Percentiles rank a stretch among this genome's conserved stretches.
These are phyloP conservation scores for Hydrangea macrophylla DNA, from an alignment of 148 eudicot genomes.

Conservation along the genomic window DNA sequence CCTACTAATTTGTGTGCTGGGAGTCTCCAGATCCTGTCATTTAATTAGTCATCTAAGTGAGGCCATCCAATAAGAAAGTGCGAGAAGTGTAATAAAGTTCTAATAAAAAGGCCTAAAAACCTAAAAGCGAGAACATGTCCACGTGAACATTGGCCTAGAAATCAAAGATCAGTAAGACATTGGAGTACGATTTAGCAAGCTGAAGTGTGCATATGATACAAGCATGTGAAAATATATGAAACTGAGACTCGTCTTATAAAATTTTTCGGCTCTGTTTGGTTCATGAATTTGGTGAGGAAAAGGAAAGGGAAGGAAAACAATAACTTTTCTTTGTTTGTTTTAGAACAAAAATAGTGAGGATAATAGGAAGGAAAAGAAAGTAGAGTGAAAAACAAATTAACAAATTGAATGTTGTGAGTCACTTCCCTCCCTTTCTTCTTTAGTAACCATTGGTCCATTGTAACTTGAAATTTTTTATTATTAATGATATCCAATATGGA, in stretches of 20 bases:
- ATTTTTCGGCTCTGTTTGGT: background rate
- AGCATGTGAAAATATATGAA: background rate
- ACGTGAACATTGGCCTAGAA: background rate
- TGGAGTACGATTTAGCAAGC: background rate
- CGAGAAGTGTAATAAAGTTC: slow-evolving; percentile 11
- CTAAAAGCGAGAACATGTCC: background rate
- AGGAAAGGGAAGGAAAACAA: too few relatives aligned
- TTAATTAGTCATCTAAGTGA: slow-evolving; percentile 27
- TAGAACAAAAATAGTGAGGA: too few relatives aligned
- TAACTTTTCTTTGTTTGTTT: background rate
- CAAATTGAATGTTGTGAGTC: too few relatives aligned
- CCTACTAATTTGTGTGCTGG: slow-evolving; percentile 45
- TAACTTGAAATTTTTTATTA: too few relatives aligned
- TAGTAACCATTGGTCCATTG: too few relatives aligned
- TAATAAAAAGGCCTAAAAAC: slow-evolving; percentile 15
- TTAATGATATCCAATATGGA: too few relatives aligned
- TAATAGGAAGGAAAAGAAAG: too few relatives aligned
- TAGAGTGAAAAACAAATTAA: too few relatives aligned
- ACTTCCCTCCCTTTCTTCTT: too few relatives aligned
- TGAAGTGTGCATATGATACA: background rate
- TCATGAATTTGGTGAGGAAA: too few relatives aligned
- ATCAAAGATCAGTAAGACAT: background rate
- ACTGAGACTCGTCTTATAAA: background rate
- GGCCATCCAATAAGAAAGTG: slow-evolving; percentile 12
- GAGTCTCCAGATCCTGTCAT: slow-evolving; percentile 66